phyloP scores from a whole-genome alignment of 352 stramenopile species.

The Peronospora destructor region DNA sequence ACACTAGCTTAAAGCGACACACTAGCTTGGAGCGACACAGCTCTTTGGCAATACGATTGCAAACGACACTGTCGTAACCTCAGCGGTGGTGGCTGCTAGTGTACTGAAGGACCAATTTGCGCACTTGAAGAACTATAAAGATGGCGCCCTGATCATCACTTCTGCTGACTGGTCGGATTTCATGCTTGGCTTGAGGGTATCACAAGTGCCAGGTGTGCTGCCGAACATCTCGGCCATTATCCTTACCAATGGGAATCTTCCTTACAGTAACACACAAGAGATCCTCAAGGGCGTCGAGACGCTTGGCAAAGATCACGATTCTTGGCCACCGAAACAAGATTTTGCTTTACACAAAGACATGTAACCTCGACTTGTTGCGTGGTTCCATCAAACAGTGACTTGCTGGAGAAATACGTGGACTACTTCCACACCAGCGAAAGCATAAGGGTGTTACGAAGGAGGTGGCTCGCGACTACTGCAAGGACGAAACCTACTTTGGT shows the following conservation, averaged over 20 bases:
- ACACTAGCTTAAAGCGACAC: no score
- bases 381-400: conserved; percentile 48
- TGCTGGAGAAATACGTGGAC: conserved; percentile 54
- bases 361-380: conserved; percentile 50
- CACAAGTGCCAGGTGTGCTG: conserved; percentile 58
- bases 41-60: conserved; percentile 58
- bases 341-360: conserved; percentile 47
- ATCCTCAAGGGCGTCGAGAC: conserved; percentile 66
- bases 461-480: conserved; percentile 45
- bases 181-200: conserved; percentile 59
- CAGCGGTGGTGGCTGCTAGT: conserved; percentile 57
- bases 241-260: conserved; percentile 69
- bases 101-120: conserved; percentile 66
- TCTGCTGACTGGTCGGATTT: conserved; percentile 69
- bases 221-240: conserved; percentile 65
- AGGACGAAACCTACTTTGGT: conserved; percentile 77
- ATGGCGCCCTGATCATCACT: conserved; percentile 65
- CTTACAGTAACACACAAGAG: conserved; percentile 63
- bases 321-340: conserved; percentile 72
- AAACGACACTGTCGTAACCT: conserved; percentile 67
- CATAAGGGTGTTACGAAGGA: conserved; percentile 72
- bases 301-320: conserved; percentile 73
- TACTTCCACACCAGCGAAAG: conserved; percentile 79
- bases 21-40: conserved; percentile 55
- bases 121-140: conserved; percentile 73